Base-by-base conservation (phyloP, 768 basidiomycete species). In the Pulveroboletus ravenelii region DNA sequence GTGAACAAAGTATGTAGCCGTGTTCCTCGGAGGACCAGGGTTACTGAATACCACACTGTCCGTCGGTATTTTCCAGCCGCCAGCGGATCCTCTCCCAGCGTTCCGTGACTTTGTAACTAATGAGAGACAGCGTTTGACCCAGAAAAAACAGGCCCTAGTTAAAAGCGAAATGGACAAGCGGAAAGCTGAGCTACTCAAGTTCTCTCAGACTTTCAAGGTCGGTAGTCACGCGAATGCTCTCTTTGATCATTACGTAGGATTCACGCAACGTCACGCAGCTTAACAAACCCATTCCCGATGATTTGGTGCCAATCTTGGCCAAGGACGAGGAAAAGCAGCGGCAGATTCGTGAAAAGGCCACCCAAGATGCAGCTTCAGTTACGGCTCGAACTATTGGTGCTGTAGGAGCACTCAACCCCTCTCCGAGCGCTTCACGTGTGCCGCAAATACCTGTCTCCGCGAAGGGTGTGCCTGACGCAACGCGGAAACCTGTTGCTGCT, bases 151-250 rank as follows among this genome's bases (percentile, higher is more conserved):
- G 62, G 85, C 87, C 13, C 70, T 94, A 40, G 82, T 84, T 45
- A 94, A 93, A 78, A 88, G 78, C 62, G 94, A 97, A 66, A 89
- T 94, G 83, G 93, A 98, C 69, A 90, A 89, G 64, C 84, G 89
- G 54, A 82, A 96, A 75, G 88, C 92, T 10, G 95, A 98, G 38
- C 75, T 98, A 34, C 79, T 93, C 66, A 89, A 89, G 70, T 99
- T 97, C 70, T 92, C 91, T 56, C 79, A 89, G 68, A 86, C 71
- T 58, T 99, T 99, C 84, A 95, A 96, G 82, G 94, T 93, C 41
- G 41, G 77, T 59, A 17, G 45, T 41, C n/a, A 27, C 5, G 15
- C 20, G 2, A 38, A 20, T 15, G 47, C 31, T 43, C 17, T 17
- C 6, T 25, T 34, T 30, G 13, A 43, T 51, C 2, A 41, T 54